phyloP scores from a whole-genome alignment of 169 alveolate species.

The Miamiensis avidus region DNA sequence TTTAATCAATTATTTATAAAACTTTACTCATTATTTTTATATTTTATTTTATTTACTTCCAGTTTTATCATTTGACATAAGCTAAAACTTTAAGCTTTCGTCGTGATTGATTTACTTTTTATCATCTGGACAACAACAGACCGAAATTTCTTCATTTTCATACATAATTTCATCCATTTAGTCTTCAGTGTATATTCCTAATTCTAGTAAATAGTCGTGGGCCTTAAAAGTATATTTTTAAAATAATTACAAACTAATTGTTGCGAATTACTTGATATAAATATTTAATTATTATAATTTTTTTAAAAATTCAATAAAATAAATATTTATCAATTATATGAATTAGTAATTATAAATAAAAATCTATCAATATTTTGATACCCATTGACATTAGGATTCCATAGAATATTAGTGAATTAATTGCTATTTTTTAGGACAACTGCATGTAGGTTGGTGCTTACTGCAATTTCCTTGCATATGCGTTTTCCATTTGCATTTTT shows the following conservation, averaged over 20 bases:
- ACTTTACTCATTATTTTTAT: too few relatives aligned
- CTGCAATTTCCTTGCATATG: neutral
- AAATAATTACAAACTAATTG: too few relatives aligned
- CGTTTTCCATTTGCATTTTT: neutral
- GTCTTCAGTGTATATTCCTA: neutral
- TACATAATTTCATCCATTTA: neutral
- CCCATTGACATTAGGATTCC: neutral
- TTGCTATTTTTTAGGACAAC: neutral
- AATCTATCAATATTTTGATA: neutral
- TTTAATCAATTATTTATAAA: too few relatives aligned
- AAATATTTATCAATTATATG: neutral
- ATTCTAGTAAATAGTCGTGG: neutral
- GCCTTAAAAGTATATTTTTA: too few relatives aligned
- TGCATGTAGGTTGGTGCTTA: neutral
- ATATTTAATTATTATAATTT: too few relatives aligned
- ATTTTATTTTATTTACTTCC: neutral
- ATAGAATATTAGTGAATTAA: neutral
- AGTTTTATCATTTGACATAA: neutral
- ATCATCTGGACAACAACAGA: neutral
- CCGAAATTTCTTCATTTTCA: neutral
- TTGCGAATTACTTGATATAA: too few relatives aligned
- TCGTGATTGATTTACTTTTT: neutral
- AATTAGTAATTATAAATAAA: too few relatives aligned
- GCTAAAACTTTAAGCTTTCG: neutral
- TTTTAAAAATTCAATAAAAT: too few relatives aligned